Conservation (phyloP, 768 basidiomycete species). For the Kockovaella imperatae region DNA sequence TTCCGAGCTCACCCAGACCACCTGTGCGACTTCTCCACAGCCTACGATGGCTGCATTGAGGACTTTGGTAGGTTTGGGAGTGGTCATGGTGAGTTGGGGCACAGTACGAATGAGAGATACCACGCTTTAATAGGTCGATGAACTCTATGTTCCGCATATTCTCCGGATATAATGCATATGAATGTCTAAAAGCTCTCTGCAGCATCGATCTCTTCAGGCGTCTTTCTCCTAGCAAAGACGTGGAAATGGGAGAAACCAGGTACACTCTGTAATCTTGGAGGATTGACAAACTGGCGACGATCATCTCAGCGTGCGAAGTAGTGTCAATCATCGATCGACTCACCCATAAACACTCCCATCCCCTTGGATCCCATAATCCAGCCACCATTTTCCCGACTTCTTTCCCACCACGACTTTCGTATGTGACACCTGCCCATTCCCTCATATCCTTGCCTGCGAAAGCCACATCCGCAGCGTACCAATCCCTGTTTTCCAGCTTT, state of each 20-base stretch:
- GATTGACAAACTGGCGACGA: constrained; percentile 1
- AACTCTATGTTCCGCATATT: too few relatives aligned
- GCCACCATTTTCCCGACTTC: constrained; percentile 40
- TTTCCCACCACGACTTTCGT: constrained; percentile 28
- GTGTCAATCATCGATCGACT: too few relatives aligned
- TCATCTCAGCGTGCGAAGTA: neutral
- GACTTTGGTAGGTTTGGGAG: constrained; percentile 11
- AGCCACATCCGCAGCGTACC: constrained; percentile 21
- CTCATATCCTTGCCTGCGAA: constrained; percentile 17
- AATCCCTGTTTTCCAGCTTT: constrained; percentile 9
- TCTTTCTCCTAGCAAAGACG: constrained; percentile 40
- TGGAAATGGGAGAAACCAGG: constrained; percentile 43
- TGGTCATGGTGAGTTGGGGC: too few relatives aligned
- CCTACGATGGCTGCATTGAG: constrained; percentile 26
- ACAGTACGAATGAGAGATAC: too few relatives aligned
- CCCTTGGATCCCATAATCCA: constrained; percentile 35
- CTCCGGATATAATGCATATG: too few relatives aligned
- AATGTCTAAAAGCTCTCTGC: constrained; percentile 9
- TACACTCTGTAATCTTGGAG: constrained; percentile 36
- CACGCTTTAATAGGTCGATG: too few relatives aligned
- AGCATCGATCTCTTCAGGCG: constrained; percentile 37
- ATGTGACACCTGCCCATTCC: constrained; percentile 29
- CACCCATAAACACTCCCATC: constrained; percentile 43
- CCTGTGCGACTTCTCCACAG: constrained; percentile 24
- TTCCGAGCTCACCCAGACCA: constrained; percentile 14